Evolutionary conservation across 257 asterid species (phyloP).

Genomic region (Scutellaria baicalensis): DNA sequence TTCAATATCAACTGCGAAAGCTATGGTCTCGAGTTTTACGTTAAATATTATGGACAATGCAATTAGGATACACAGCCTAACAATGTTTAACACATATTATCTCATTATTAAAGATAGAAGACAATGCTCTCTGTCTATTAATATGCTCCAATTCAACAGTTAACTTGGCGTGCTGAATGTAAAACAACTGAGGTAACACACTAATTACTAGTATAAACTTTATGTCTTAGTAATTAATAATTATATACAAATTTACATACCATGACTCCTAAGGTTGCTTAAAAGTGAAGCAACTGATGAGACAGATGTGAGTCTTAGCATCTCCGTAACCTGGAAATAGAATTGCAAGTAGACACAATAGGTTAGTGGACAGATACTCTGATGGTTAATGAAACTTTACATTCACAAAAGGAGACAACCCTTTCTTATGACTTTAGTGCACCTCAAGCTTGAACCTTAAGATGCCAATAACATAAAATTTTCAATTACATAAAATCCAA

Average conservation of each 20-base stretch:
- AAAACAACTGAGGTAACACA: neutral
- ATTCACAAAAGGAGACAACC: neutral
- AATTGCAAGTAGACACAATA: neutral
- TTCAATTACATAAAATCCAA: neutral
- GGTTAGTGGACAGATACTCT: neutral
- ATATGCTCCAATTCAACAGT: slow-evolving; percentile 4
- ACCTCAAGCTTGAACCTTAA: neutral
- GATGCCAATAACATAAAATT: slow-evolving; percentile 10
- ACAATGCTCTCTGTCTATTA: neutral
- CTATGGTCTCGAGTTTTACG: neutral
- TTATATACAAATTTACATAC: slow-evolving; percentile 31
- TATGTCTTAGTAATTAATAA: neutral
- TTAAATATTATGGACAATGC: neutral
- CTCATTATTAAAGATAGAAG: neutral
- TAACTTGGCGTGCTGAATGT: neutral
- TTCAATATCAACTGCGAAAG: neutral
- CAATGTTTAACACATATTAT: neutral
- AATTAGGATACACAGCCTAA: neutral
- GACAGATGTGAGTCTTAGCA: slow-evolving; percentile 64
- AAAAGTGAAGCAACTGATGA: slow-evolving; percentile 54
- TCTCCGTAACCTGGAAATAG: slow-evolving; percentile 73
- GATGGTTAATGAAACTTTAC: neutral
- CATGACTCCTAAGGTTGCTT: slow-evolving; percentile 75
- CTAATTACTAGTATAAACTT: neutral
- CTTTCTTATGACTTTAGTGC: neutral